These are phyloP conservation scores for Penicillium concentricum DNA, from an alignment of 2,329 filamentous ascomycete genomes.

Conservation along the genomic window DNA sequence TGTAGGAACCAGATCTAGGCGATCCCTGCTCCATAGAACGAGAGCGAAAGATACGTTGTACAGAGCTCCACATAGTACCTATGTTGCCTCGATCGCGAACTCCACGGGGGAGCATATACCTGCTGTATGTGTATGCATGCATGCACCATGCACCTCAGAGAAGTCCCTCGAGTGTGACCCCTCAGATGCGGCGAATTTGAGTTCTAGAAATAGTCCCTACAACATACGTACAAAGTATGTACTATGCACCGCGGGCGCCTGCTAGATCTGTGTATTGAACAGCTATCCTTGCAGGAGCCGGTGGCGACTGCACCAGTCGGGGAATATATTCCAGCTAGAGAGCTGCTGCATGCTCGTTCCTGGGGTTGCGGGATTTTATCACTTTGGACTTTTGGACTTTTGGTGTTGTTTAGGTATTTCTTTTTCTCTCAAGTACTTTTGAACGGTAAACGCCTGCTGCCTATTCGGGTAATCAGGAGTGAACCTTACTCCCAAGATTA, in stretches of 20 bases:
- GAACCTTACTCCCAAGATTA: neutral
- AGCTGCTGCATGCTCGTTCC: neutral
- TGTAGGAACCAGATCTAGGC: slow-evolving; percentile 1
- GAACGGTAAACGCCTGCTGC: neutral
- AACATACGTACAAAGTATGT: neutral
- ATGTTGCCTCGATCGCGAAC: slow-evolving; percentile 11
- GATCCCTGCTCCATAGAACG: neutral
- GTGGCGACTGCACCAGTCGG: slow-evolving; percentile 18
- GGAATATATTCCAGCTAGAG: slow-evolving; percentile 11
- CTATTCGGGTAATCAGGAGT: neutral
- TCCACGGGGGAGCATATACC: slow-evolving; percentile 13
- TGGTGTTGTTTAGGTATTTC: neutral
- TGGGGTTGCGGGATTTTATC: neutral
- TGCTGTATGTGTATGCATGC: slow-evolving; percentile 2
- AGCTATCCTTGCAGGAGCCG: slow-evolving; percentile 22
- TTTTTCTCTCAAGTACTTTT: slow-evolving; percentile 4
- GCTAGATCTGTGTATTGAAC: slow-evolving; percentile 18
- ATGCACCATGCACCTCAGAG: slow-evolving; percentile 8
- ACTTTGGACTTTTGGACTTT: neutral
- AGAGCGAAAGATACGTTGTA: neutral
- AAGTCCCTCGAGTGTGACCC: slow-evolving; percentile 15
- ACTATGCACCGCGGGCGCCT: slow-evolving; percentile 8
- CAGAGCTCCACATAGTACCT: neutral
- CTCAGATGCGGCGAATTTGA: slow-evolving; percentile 29
- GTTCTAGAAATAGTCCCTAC: slow-evolving; percentile 16